Evolutionary conservation across 208 protist species (phyloP).

Genomic region (Trypanosomatidae sp.): DNA sequence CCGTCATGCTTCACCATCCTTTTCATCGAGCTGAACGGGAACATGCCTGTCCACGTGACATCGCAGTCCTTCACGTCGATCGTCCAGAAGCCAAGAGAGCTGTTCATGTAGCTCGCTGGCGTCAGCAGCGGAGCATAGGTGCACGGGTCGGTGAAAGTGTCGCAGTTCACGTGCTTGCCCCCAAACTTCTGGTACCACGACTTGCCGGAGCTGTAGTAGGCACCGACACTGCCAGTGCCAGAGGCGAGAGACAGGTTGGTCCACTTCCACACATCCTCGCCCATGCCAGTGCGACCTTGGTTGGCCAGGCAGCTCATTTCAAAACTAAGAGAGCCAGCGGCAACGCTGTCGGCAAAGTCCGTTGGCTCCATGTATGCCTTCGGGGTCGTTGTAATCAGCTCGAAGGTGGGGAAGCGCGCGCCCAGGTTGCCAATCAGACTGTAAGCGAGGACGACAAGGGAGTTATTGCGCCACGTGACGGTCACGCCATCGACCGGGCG

Average conservation of each 20-base stretch:
- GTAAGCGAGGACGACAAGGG: slow-evolving; percentile 67
- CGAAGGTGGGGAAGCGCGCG: slow-evolving; percentile 84
- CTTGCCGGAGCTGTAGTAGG: slow-evolving; percentile 50
- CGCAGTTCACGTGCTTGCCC: slow-evolving; percentile 77
- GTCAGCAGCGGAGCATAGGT: slow-evolving; percentile 80
- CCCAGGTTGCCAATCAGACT: slow-evolving; percentile 79
- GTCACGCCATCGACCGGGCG: slow-evolving; percentile 52
- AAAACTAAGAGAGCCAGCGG: slow-evolving; percentile 49
- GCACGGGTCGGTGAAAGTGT: slow-evolving; percentile 77
- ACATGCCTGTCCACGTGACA: slow-evolving; percentile 76
- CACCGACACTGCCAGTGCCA: slow-evolving; percentile 54
- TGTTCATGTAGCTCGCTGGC: slow-evolving; percentile 42
- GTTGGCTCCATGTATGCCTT: slow-evolving; percentile 54
- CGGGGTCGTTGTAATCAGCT: slow-evolving; percentile 41
- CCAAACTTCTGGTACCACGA: slow-evolving; percentile 91
- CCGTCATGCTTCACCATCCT: slow-evolving; percentile 44
- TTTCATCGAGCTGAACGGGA: slow-evolving; percentile 51
- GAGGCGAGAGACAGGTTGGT: slow-evolving; percentile 37
- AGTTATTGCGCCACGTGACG: slow-evolving; percentile 59
- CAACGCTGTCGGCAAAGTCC: slow-evolving; percentile 46
- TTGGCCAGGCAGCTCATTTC: slow-evolving; percentile 65
- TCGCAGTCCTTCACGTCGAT: slow-evolving; percentile 82
- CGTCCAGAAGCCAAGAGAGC: slow-evolving; percentile 42
- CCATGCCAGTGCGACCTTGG: slow-evolving; percentile 54
- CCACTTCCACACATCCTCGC: slow-evolving; percentile 79